These are phyloP conservation scores for Nothophytophthora sp. DNA, from an alignment of 352 stramenopile genomes.

Conservation along the genomic window DNA sequence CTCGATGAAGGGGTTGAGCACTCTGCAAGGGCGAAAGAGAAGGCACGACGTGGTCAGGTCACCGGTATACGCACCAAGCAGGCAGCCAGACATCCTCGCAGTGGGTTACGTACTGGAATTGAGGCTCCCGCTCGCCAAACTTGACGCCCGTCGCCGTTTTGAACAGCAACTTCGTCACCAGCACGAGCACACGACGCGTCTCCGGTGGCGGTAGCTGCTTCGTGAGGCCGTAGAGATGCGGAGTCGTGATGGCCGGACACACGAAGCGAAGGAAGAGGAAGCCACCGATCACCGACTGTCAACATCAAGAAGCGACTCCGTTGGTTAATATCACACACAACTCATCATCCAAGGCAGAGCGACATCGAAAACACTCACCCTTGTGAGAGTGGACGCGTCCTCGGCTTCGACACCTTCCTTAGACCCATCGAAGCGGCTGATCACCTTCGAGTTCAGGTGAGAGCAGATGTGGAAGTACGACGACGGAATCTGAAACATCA, in stretches of 20 bases:
- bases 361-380: slow-evolving; percentile 27
- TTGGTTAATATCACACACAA: not conserved
- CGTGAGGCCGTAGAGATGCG: slow-evolving; percentile 80
- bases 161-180: slow-evolving; percentile 89
- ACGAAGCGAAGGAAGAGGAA: slow-evolving; percentile 91
- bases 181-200: slow-evolving; percentile 81
- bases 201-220: slow-evolving; percentile 70
- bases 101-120: slow-evolving; percentile 58
- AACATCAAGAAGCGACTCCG: slow-evolving; percentile 1
- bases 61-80: not conserved
- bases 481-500: slow-evolving; percentile 47
- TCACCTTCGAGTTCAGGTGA: slow-evolving; percentile 73
- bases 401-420: slow-evolving; percentile 58
- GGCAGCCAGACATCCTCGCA: not conserved
- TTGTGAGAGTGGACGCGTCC: slow-evolving; percentile 55
- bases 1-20: slow-evolving; percentile 89
- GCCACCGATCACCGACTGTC: slow-evolving; percentile 81
- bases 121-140: slow-evolving; percentile 82
- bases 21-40: slow-evolving; percentile 29
- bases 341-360: not conserved
- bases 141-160: slow-evolving; percentile 87
- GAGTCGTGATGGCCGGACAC: slow-evolving; percentile 86
- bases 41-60: not conserved
- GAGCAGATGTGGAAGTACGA: slow-evolving; percentile 82
- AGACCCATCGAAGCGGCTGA: slow-evolving; percentile 66